These are phyloP conservation scores for Tylopilus sp. DNA, from an alignment of 1,284 basidiomycete genomes.

Conservation along the genomic window DNA sequence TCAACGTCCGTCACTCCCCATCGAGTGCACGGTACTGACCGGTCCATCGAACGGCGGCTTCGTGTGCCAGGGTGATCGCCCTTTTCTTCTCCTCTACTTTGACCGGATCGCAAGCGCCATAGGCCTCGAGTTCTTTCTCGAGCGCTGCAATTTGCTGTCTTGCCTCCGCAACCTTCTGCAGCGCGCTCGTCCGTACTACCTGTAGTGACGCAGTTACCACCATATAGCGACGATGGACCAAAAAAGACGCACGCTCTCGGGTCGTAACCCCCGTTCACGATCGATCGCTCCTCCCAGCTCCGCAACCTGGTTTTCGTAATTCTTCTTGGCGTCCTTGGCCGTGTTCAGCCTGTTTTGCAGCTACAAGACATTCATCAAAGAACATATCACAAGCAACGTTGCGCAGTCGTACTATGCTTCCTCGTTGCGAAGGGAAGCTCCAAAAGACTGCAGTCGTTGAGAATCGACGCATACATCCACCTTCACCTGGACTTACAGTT, in stretches of 20 bases:
- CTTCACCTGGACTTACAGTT: slow-evolving; percentile 59
- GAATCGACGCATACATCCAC: slow-evolving; percentile 34
- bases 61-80: slow-evolving; percentile 67
- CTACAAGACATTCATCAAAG: slow-evolving; percentile 34
- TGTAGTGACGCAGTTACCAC: slow-evolving; percentile 29
- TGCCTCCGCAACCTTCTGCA: slow-evolving; percentile 47
- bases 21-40: slow-evolving; percentile 44
- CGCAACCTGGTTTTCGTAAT: slow-evolving; percentile 45
- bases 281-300: slow-evolving; percentile 46
- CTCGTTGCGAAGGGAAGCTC: slow-evolving; percentile 85
- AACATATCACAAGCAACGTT: neutral
- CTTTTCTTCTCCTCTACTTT: slow-evolving; percentile 71
- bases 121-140: slow-evolving; percentile 65
- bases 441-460: slow-evolving; percentile 66
- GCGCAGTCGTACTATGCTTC: slow-evolving; percentile 55
- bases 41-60: slow-evolving; percentile 80
- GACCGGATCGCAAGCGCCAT: slow-evolving; percentile 77
- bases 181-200: slow-evolving; percentile 49
- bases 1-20: slow-evolving; percentile 7
- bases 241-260: slow-evolving; percentile 54
- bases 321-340: slow-evolving; percentile 47
- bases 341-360: slow-evolving; percentile 56
- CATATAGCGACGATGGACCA: neutral
- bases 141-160: slow-evolving; percentile 55
- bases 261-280: slow-evolving; percentile 52